phyloP scores from a whole-genome alignment of 352 stramenopile genomes.

The Halophytophthora polymorphica region DNA sequence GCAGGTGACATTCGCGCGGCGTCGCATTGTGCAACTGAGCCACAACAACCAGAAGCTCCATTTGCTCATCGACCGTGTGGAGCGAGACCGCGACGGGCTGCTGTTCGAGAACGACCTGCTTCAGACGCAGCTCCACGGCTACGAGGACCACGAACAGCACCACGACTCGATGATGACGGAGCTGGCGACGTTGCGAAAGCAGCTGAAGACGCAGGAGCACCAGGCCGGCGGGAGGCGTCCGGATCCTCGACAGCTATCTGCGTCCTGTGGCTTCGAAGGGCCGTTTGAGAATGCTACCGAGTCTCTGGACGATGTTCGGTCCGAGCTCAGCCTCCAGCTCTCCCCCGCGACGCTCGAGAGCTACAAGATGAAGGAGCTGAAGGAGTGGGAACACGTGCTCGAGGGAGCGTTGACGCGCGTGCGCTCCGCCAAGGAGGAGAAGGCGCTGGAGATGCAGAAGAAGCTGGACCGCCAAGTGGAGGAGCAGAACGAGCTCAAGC shows the following conservation, averaged over 20 bases:
- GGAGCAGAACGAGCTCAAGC: conserved; percentile 80
- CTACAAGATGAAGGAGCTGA: conserved; percentile 53
- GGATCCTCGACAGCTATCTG: conserved; percentile 8
- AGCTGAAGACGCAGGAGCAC: conserved; percentile 32
- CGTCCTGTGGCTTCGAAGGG: neutral
- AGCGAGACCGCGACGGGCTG: conserved; percentile 77
- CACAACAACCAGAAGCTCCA: conserved; percentile 86
- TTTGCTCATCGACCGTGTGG: conserved; percentile 77
- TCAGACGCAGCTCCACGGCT: conserved; percentile 67
- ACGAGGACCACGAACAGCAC: conserved; percentile 62
- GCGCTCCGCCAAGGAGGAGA: conserved; percentile 65
- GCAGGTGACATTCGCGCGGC: conserved; percentile 58
- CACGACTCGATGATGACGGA: conserved; percentile 71
- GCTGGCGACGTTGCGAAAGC: conserved; percentile 41
- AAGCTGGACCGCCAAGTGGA: conserved; percentile 72
- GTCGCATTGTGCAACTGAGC: conserved; percentile 60
- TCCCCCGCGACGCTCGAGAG: conserved; percentile 15
- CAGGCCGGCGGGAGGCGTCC: conserved; percentile 1
- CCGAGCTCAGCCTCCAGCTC: conserved; percentile 25
- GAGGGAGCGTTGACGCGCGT: conserved; percentile 57
- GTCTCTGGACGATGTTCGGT: conserved; percentile 26
- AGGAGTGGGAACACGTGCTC: conserved; percentile 68
- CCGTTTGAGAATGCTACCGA: conserved; percentile 1
- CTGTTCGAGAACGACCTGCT: conserved; percentile 82
- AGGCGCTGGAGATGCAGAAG: conserved; percentile 71